These are phyloP conservation scores for Psilocybe sp. DNA, from an alignment of 768 basidiomycete species.

Conservation along the genomic window DNA sequence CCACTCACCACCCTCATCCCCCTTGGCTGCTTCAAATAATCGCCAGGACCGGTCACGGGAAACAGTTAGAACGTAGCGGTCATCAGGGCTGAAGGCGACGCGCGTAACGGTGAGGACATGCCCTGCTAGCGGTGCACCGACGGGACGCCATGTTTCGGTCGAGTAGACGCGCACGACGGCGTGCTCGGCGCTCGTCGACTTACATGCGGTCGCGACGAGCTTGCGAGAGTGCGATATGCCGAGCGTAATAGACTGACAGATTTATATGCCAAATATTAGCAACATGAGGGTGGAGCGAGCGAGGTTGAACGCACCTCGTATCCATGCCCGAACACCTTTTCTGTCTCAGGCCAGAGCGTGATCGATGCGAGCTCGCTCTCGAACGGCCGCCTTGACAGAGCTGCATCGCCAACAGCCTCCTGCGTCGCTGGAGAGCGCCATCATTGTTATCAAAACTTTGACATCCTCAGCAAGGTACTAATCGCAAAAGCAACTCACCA, in stretches of 20 bases:
- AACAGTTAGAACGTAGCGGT: slow-evolving; percentile 74
- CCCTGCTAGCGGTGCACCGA: slow-evolving; percentile 75
- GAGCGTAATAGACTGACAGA: slow-evolving; percentile 72
- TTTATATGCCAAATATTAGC: neutral
- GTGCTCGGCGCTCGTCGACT: slow-evolving; percentile 83
- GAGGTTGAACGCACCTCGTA: slow-evolving; percentile 68
- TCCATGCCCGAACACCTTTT: slow-evolving; percentile 97
- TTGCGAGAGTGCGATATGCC: slow-evolving; percentile 67
- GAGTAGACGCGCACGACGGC: slow-evolving; percentile 86
- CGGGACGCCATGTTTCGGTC: slow-evolving; percentile 61
- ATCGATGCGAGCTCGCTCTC: slow-evolving; percentile 86
- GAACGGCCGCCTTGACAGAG: slow-evolving; percentile 54
- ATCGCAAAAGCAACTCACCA: slow-evolving; percentile 9
- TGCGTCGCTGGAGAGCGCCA: slow-evolving; percentile 14
- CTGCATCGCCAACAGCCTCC: slow-evolving; percentile 20
- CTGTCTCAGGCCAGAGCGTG: slow-evolving; percentile 95
- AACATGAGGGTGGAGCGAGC: neutral
- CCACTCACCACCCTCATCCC: slow-evolving; percentile 40
- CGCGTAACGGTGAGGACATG: slow-evolving; percentile 89
- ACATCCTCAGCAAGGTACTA: no score
- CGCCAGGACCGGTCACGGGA: slow-evolving; percentile 94
- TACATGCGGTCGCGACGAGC: slow-evolving; percentile 87
- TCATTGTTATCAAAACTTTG: neutral
- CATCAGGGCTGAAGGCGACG: slow-evolving; percentile 87
- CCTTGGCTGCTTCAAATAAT: slow-evolving; percentile 49